These are phyloP conservation scores for Dichotomocladium elegans DNA, from an alignment of 371 early-diverging fungal species.

Conservation along the genomic window DNA sequence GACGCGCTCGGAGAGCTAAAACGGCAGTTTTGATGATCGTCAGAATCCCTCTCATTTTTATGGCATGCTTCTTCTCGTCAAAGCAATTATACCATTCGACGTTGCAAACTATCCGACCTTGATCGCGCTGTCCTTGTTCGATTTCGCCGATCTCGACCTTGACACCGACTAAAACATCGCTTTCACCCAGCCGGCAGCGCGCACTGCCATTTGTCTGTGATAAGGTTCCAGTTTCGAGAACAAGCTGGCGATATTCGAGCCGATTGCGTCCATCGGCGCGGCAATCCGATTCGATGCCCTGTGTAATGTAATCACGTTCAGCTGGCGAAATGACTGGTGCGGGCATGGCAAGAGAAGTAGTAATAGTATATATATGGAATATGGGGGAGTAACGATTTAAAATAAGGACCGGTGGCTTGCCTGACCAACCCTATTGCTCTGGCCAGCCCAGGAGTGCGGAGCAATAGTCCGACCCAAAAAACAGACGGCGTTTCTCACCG, in stretches of 20 bases:
- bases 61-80: too few relatives aligned
- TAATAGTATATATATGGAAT: too few relatives aligned
- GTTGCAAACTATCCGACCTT: conserved; percentile 75
- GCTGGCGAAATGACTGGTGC: conserved; percentile 65
- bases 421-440: too few relatives aligned
- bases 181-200: conserved; percentile 73
- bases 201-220: conserved; percentile 89
- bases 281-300: conserved; percentile 77
- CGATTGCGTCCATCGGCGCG: conserved; percentile 87
- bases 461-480: too few relatives aligned
- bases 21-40: background rate
- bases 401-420: too few relatives aligned
- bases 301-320: conserved; percentile 79
- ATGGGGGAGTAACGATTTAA: too few relatives aligned
- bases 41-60: background rate
- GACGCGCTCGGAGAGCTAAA: conserved; percentile 74
- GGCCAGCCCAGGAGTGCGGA: too few relatives aligned
- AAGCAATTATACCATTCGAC: conserved; percentile 87
- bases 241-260: conserved; percentile 73
- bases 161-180: conserved; percentile 90
- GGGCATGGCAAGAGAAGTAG: conserved; percentile 23
- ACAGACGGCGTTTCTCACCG: too few relatives aligned
- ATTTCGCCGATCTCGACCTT: conserved; percentile 85
- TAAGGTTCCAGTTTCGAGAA: conserved; percentile 76
- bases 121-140: conserved; percentile 49